Evolutionary conservation across 495 filamentous ascomycete species (phyloP), one percentile per base, ranked within the genome.

Genomic region (Margaritispora aquatica): DNA sequence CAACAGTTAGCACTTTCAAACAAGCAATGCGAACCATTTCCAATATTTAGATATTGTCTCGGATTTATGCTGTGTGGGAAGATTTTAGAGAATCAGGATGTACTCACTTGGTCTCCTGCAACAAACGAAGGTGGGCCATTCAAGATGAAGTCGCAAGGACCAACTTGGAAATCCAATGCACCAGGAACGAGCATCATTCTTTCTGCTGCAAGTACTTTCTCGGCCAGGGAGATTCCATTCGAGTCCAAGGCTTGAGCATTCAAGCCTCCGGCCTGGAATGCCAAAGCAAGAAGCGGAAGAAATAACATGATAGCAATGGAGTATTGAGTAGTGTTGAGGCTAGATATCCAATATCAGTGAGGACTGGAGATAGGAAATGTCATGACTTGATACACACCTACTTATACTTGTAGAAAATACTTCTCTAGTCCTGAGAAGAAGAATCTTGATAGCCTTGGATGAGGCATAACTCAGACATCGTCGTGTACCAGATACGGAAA

Each of bases 131-230:
- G 62, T 55, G 49, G n/a, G 10, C 47, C 58, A 26, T 57, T 49
- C 13, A 58, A 49, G 19, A 52, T 44, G 27, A 57, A 27, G 17
- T 48, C 38, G 51, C 62, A 64, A 24, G 62, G 52, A n/a, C 38
- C 17, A 55, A 61, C 58, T 22, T 38, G 22, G 26, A 27, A 48
- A 21, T 48, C 58, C 17, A 64, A 36, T 0, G 57, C 61, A 20
- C 31, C 46, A 21, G 62, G 57, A 21, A 26, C 27, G 17, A 64
- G 27, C 31, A 64, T 57, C 13, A 48, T 49, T n/a, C 58, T 19
- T 47, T 64, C 62, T 1, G 61, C 55, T 2, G 26, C 58, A 21
- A 49, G 21, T 1, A 64, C 34, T 36, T 64, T 64, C 26, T 64
- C 62, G 0, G 19, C 47, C 0, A 61, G 58, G 44, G 54, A 47